Conservation (phyloP, 2,329 filamentous ascomycete species). For the Beauveria sp. region DNA sequence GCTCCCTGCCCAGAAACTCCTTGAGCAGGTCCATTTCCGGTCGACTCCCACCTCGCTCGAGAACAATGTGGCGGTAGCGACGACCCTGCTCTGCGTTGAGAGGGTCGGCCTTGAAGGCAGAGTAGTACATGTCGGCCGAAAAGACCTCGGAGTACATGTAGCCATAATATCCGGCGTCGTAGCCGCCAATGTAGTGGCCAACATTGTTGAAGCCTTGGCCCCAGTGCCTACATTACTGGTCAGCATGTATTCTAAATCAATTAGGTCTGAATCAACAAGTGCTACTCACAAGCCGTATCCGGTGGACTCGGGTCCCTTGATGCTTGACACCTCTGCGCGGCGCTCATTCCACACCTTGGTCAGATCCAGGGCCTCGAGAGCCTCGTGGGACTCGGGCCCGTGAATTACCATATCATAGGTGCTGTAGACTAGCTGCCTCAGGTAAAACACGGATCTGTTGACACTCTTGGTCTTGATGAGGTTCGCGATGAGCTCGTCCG, state of each 20-base stretch:
- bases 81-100: slow-evolving; percentile 70
- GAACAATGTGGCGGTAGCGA: slow-evolving; percentile 68
- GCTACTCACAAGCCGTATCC: slow-evolving; percentile 45
- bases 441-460: slow-evolving; percentile 40
- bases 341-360: slow-evolving; percentile 65
- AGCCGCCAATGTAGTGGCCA: slow-evolving; percentile 75
- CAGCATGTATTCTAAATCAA: neutral
- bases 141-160: slow-evolving; percentile 63
- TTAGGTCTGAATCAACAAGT: too few species aligned
- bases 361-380: slow-evolving; percentile 56
- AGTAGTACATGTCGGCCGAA: slow-evolving; percentile 79
- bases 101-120: slow-evolving; percentile 68
- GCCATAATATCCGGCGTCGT: slow-evolving; percentile 64
- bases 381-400: slow-evolving; percentile 58
- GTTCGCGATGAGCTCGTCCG: slow-evolving; percentile 39
- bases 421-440: slow-evolving; percentile 17
- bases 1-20: slow-evolving; percentile 70
- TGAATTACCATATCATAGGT: slow-evolving; percentile 74
- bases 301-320: slow-evolving; percentile 65
- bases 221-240: slow-evolving; percentile 44
- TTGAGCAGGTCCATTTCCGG: slow-evolving; percentile 76
- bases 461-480: slow-evolving; percentile 43
- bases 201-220: slow-evolving; percentile 74
- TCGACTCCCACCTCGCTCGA: slow-evolving; percentile 69
- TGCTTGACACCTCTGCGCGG: slow-evolving; percentile 60